phyloP scores from a whole-genome alignment of 495 filamentous ascomycete genomes.

The Chaetomium fimeti region DNA sequence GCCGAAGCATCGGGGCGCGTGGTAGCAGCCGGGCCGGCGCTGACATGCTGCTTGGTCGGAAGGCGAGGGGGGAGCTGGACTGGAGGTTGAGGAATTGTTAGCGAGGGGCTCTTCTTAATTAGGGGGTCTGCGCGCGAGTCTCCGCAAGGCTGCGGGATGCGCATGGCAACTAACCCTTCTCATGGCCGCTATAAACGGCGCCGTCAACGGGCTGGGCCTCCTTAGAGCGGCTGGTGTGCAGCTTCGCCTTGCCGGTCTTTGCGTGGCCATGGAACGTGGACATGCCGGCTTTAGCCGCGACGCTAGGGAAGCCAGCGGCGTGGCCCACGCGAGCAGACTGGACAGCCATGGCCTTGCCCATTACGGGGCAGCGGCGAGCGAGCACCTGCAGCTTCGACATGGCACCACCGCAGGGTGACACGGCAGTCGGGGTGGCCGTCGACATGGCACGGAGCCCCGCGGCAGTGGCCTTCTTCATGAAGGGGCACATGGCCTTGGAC shows the following conservation, averaged over 20 bases:
- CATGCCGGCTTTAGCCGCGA: conserved; percentile 43
- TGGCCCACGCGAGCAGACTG: conserved; percentile 62
- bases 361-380: conserved; percentile 93
- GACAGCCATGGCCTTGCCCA: conserved; percentile 94
- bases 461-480: conserved; percentile 90
- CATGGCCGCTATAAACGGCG: conserved; percentile 52
- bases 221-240: conserved; percentile 75
- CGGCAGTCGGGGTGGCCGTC: conserved; percentile 67
- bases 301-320: conserved; percentile 26
- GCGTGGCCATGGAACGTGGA: conserved; percentile 47
- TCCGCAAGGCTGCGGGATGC: background rate
- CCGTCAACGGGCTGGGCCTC: conserved; percentile 70
- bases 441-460: conserved; percentile 85
- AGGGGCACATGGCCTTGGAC: conserved; percentile 92
- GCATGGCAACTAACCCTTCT: conserved; percentile 52
- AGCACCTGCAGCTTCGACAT: conserved; percentile 97
- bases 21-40: conserved; percentile 21
- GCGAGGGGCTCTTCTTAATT: background rate
- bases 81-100: conserved; percentile 28
- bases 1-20: conserved; percentile 24
- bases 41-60: conserved; percentile 38
- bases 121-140: background rate
- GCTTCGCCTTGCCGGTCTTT: conserved; percentile 60
- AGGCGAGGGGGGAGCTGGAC: conserved; percentile 43
- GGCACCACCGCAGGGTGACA: conserved; percentile 77